A percentile compares a stretch with the other conserved stretches of the same genome.
Evolutionary conservation across 192 early-diverging fungal species (phyloP).

Genomic region (Thoreauomyces humboldtii): DNA sequence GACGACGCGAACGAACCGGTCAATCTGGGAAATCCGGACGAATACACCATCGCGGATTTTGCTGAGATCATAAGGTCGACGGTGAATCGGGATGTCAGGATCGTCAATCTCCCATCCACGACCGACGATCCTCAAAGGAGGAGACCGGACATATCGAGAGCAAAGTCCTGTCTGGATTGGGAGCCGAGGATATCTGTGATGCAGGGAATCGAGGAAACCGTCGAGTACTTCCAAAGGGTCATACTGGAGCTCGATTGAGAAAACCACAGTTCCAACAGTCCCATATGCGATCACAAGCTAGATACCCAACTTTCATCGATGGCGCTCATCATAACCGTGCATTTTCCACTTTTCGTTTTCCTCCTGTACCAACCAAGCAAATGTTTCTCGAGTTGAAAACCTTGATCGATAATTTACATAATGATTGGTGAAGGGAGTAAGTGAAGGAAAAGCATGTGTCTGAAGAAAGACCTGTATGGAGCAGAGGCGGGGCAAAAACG

Average conservation of each 20-base stretch:
- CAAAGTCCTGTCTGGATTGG: conserved; percentile 66
- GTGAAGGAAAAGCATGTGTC: no score
- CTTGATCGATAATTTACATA: no score
- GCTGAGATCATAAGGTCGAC: conserved; percentile 69
- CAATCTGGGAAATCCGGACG: conserved; percentile 81
- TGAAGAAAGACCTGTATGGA: not conserved
- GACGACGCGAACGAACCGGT: conserved; percentile 64
- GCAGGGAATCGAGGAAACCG: conserved; percentile 78
- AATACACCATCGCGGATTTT: conserved; percentile 77
- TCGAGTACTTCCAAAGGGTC: conserved; percentile 66
- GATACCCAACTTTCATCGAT: no score
- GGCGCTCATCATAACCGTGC: no score
- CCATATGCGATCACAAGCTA: no score
- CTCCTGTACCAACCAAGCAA: no score
- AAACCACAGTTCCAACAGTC: no score
- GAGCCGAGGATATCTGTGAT: conserved; percentile 68
- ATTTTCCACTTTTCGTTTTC: no score
- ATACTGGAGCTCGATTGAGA: not conserved
- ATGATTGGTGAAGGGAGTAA: no score
- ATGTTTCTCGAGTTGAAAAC: no score
- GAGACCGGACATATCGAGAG: conserved; percentile 71
- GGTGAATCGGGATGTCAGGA: conserved; percentile 54
- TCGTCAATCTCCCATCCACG: conserved; percentile 63
- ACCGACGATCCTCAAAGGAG: conserved; percentile 76
- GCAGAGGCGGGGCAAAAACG: not conserved